phyloP scores from a whole-genome alignment of 768 basidiomycete species.

The Tricholoma furcatifolium region DNA sequence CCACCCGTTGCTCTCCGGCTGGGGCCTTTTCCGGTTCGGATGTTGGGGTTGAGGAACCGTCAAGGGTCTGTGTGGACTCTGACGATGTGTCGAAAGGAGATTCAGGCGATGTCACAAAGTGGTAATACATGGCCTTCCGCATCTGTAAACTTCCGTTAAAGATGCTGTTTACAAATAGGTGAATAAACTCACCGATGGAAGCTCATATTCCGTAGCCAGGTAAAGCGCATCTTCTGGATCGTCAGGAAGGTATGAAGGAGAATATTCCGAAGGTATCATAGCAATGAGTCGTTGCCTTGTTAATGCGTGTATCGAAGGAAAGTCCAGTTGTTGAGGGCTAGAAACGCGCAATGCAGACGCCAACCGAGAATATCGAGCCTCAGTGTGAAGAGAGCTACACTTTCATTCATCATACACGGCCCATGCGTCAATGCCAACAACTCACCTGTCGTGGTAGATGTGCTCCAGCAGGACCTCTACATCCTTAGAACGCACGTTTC shows the following conservation, averaged over 20 bases:
- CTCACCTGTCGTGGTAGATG: constrained; percentile 67
- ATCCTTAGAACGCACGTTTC: constrained; percentile 41
- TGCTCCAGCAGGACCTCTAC: constrained; percentile 58
- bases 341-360: constrained; percentile 57
- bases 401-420: background rate
- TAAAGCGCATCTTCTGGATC: constrained; percentile 52
- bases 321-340: constrained; percentile 52
- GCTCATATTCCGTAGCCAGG: constrained; percentile 46
- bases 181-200: constrained; percentile 45
- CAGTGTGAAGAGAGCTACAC: constrained; percentile 44
- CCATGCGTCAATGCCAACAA: background rate
- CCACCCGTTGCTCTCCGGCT: background rate
- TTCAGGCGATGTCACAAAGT: constrained; percentile 44
- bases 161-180: background rate
- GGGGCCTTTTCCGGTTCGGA: constrained; percentile 6
- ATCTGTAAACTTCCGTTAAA: constrained; percentile 33
- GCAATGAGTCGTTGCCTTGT: constrained; percentile 41
- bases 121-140: constrained; percentile 64
- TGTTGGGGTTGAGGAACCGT: constrained; percentile 1
- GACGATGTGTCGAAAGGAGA: constrained; percentile 7
- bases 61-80: background rate
- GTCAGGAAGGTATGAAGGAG: constrained; percentile 40
- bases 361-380: constrained; percentile 45
- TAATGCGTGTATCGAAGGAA: constrained; percentile 49
- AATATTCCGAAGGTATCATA: constrained; percentile 50